Evolutionary conservation across 2,329 filamentous ascomycete genomes (phyloP).

Genomic region (Ophiostoma montium): DNA sequence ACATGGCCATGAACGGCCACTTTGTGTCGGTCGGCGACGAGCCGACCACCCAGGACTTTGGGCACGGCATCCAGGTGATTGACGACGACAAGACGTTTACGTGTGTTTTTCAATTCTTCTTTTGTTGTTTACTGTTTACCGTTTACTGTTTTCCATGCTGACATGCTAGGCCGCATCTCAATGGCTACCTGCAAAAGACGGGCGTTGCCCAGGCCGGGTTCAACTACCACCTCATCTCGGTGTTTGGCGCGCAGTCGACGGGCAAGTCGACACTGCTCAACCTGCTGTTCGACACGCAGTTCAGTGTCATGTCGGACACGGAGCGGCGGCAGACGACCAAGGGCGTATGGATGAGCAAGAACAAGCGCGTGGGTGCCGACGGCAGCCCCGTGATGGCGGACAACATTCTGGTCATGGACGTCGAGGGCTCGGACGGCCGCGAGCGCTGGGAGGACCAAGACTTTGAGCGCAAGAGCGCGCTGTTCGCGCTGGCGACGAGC

Average conservation of each 20-base stretch:
- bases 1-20: constrained; percentile 57
- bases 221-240: constrained; percentile 98
- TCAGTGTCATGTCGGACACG: constrained; percentile 94
- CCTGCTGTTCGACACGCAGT: constrained; percentile 86
- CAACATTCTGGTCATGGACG: constrained; percentile 98
- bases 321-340: constrained; percentile 95
- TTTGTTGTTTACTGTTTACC: neutral
- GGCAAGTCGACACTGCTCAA: constrained; percentile 97
- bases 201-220: constrained; percentile 80
- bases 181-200: constrained; percentile 67
- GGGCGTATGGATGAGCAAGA: constrained; percentile 99
- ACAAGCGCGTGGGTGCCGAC: constrained; percentile 49
- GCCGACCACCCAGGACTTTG: constrained; percentile 54
- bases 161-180: constrained; percentile 51
- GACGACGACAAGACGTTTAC: constrained; percentile 96
- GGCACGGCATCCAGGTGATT: constrained; percentile 93
- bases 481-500: constrained; percentile 93
- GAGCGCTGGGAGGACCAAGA: constrained; percentile 97
- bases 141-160: neutral
- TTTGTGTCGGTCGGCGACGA: constrained; percentile 60
- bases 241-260: constrained; percentile 96
- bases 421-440: constrained; percentile 91
- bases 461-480: constrained; percentile 94
- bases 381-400: constrained; percentile 63
- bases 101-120: constrained; percentile 37